Evolutionary conservation across 805 yeast species (phyloP), one percentile per base, ranked within the genome.

Genomic region (Brettanomyces anomalus): DNA sequence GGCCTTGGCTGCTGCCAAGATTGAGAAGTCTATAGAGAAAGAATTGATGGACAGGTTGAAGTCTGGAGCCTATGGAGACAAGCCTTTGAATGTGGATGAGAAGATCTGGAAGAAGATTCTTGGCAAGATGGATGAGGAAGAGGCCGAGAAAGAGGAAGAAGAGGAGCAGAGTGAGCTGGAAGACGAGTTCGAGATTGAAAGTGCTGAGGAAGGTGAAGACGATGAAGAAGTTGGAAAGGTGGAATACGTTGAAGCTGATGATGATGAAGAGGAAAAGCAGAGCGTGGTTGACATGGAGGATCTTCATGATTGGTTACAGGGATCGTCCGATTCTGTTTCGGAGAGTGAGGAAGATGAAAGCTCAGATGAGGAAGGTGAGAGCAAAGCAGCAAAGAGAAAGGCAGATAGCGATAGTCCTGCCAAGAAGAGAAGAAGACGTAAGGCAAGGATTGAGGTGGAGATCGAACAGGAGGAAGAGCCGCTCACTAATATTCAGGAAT

Each of bases 51-150:
- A 89, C 43, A 80, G 98, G 65, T 76, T 93, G 58, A 93, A 93
- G 78, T 80, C 90, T 57, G 98, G 98, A 47, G 97, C 97, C 2
- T 93, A 93, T 60, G 98, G 98, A 51, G 97, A 93, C 59, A 86
- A 90, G 64, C 98, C 98, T 44, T 71, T 93, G 59, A 93, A 93
- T 57, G 97, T 93, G 32, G 97, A 93, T 56, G 96, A 90, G 57
- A 81, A 81, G 66, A 79, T 93, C 46, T 93, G 98, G 98, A 82
- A 83, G 74, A 85, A 81, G 68, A 94, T 93, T 19, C 76, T 93
- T 68, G 88, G 89, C 47, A 74, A 68, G 49, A 74, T 75, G 52
- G 80, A 81, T 46, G 76, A 73, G 37, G 70, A 67, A 30, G 78
- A 77, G 39, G 80, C 71, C 36, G 58, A 67, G 26, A 68, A 65